These are phyloP conservation scores for Phytopythium aichiense DNA, from an alignment of 352 stramenopile genomes.

Conservation along the genomic window DNA sequence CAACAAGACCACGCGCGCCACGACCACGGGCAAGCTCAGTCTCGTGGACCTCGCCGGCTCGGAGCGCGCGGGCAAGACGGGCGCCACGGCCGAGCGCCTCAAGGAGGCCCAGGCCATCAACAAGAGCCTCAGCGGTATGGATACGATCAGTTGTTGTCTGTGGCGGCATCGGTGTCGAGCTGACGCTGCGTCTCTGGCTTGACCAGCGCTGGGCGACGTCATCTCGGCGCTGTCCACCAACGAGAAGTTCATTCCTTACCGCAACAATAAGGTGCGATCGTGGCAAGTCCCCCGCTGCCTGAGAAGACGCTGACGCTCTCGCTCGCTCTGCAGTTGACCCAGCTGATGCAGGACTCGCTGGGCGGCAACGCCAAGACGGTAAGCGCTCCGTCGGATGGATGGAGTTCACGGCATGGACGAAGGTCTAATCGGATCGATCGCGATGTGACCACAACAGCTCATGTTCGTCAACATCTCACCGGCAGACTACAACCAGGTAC, in stretches of 20 bases:
- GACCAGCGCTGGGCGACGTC: slow-evolving; percentile 84
- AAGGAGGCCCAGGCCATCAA: slow-evolving; percentile 90
- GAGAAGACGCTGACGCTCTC: background rate
- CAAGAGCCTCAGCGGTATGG: slow-evolving; percentile 80
- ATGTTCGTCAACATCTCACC: slow-evolving; percentile 91
- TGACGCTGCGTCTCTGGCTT: slow-evolving; percentile 1
- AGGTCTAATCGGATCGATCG: background rate
- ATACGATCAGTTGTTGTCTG: background rate
- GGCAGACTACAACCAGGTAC: slow-evolving; percentile 85
- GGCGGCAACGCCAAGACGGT: slow-evolving; percentile 93
- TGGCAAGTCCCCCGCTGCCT: too few relatives aligned
- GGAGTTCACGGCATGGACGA: background rate
- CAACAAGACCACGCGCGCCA: slow-evolving; percentile 87
- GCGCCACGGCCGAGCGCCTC: slow-evolving; percentile 76
- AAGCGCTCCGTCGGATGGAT: background rate
- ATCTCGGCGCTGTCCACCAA: slow-evolving; percentile 88
- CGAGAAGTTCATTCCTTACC: slow-evolving; percentile 93
- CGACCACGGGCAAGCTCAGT: slow-evolving; percentile 76
- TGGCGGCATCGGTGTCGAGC: background rate
- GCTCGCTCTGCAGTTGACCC: slow-evolving; percentile 57
- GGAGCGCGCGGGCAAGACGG: slow-evolving; percentile 84
- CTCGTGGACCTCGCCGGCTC: slow-evolving; percentile 88
- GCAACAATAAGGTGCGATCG: slow-evolving; percentile 84
- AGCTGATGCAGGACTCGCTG: slow-evolving; percentile 92
- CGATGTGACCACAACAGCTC: slow-evolving; percentile 29